Evolutionary conservation across 768 basidiomycete genomes (phyloP).

Genomic region (Termitomyces sp.): DNA sequence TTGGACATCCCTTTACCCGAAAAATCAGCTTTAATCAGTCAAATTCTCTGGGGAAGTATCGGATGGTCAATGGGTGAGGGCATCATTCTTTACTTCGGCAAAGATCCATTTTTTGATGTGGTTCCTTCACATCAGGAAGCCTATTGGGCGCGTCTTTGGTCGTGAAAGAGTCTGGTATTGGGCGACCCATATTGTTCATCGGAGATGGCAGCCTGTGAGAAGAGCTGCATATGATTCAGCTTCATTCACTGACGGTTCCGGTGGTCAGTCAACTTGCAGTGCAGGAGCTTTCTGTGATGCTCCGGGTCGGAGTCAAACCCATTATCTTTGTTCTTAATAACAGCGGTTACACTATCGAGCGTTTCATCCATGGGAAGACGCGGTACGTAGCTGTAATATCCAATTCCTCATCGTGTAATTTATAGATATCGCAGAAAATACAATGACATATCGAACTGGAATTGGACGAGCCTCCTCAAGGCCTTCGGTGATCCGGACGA

Average conservation of each 20-base stretch:
- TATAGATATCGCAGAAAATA: background rate
- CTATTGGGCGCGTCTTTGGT: background rate
- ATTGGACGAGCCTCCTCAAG: background rate
- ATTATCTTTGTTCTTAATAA: background rate
- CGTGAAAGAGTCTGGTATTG: background rate
- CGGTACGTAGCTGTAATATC: background rate
- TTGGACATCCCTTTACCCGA: background rate
- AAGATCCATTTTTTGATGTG: background rate
- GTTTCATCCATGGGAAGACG: background rate
- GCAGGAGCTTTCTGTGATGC: background rate
- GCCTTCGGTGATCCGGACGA: no score
- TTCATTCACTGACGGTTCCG: background rate
- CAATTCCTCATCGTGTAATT: background rate
- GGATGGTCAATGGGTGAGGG: background rate
- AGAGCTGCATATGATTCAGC: background rate
- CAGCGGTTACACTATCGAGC: background rate
- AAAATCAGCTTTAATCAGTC: background rate
- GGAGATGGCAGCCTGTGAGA: background rate
- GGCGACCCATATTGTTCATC: background rate
- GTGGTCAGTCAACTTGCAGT: background rate
- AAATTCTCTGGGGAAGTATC: background rate
- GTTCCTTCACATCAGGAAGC: background rate
- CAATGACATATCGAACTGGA: background rate
- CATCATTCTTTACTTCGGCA: background rate
- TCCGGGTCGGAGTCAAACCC: background rate